These are phyloP conservation scores for Solanum tarijense DNA, from an alignment of 257 asterid genomes.

Conservation along the genomic window DNA sequence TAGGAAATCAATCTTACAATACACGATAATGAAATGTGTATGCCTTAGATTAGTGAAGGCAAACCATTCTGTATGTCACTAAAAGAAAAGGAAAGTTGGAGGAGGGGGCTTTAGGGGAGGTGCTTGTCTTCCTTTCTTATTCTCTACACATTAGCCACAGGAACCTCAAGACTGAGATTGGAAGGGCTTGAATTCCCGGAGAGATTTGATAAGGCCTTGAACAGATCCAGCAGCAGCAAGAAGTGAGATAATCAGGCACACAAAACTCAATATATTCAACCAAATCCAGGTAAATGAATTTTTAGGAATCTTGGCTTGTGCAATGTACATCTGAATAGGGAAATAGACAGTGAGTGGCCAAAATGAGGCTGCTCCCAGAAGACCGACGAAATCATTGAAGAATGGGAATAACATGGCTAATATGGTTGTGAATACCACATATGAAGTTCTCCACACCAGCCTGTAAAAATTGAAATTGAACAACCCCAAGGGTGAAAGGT, in stretches of 20 bases:
- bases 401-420: conserved; percentile 60
- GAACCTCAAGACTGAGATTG: conserved; percentile 24
- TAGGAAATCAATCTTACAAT: neutral
- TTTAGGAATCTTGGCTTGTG: conserved; percentile 16
- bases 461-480: conserved; percentile 31
- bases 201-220: conserved; percentile 33
- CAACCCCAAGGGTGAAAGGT: conserved; percentile 9
- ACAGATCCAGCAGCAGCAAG: conserved; percentile 62
- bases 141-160: neutral
- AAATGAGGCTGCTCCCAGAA: conserved; percentile 51
- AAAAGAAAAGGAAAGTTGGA: neutral
- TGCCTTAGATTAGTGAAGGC: neutral
- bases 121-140: neutral
- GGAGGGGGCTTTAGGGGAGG: neutral
- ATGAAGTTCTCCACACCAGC: conserved; percentile 46
- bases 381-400: conserved; percentile 64
- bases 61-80: neutral
- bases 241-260: conserved; percentile 41
- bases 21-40: neutral
- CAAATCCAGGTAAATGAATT: conserved; percentile 33
- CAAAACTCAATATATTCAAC: conserved; percentile 27
- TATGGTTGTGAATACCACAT: conserved; percentile 34
- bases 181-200: conserved; percentile 18
- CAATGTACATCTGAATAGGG: conserved; percentile 54
- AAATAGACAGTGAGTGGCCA: conserved; percentile 62